Evolutionary conservation across 768 basidiomycete species (phyloP).

Genomic region (Daedalea quercina): DNA sequence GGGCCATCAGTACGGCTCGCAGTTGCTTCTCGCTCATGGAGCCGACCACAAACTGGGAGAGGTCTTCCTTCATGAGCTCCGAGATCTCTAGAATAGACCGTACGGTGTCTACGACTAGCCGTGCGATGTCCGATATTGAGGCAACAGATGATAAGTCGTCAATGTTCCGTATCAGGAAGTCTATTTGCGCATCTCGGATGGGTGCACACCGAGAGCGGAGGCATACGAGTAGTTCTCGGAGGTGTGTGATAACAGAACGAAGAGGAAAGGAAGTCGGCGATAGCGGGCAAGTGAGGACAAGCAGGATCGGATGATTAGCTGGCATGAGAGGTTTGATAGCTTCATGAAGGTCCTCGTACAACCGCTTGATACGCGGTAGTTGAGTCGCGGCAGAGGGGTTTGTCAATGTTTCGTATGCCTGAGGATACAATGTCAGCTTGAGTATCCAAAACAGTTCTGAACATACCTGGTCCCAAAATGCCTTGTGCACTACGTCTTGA

Average conservation of each 20-base stretch:
- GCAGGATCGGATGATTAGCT: slow-evolving; percentile 40
- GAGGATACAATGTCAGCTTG: neutral
- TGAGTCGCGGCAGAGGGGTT: slow-evolving; percentile 53
- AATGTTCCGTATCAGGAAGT: slow-evolving; percentile 33
- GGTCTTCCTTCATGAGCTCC: slow-evolving; percentile 63
- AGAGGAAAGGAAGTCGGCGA: slow-evolving; percentile 67
- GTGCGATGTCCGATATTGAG: slow-evolving; percentile 31
- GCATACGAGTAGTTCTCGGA: slow-evolving; percentile 45
- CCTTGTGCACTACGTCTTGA: slow-evolving; percentile 43
- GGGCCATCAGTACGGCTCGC: slow-evolving; percentile 36
- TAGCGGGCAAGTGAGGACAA: slow-evolving; percentile 48
- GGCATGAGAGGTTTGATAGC: slow-evolving; percentile 56
- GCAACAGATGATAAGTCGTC: slow-evolving; percentile 24
- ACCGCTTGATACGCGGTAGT: slow-evolving; percentile 47
- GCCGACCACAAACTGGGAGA: slow-evolving; percentile 58
- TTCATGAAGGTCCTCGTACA: slow-evolving; percentile 48
- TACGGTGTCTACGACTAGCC: slow-evolving; percentile 39
- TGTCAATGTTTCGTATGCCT: slow-evolving; percentile 55
- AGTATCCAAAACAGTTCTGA: neutral
- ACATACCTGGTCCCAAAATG: slow-evolving; percentile 72
- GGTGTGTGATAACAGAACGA: slow-evolving; percentile 44
- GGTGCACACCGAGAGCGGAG: slow-evolving; percentile 64
- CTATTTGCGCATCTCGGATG: slow-evolving; percentile 48
- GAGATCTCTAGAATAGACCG: slow-evolving; percentile 44
- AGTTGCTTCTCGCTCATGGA: slow-evolving; percentile 62